Conservation (phyloP, 2,329 filamentous ascomycete species). For the Tolypocladium tropicale region DNA sequence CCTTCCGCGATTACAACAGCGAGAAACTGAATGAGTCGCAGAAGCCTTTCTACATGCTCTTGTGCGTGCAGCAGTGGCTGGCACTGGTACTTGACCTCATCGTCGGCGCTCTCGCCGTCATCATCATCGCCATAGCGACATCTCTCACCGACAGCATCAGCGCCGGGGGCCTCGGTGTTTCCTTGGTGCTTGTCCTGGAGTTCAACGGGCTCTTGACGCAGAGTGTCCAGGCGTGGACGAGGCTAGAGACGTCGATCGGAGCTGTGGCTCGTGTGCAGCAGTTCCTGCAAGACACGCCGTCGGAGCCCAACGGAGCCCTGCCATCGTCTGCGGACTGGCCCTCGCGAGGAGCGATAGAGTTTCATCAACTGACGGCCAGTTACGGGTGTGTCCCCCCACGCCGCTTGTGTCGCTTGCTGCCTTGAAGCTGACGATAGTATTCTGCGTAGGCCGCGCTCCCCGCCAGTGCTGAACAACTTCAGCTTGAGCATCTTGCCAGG, state of each 20-base stretch:
- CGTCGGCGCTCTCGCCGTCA: constrained; percentile 32
- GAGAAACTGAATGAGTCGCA: constrained; percentile 22
- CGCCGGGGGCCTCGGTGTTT: constrained; percentile 16
- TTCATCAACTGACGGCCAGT: constrained; percentile 15
- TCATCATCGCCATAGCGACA: constrained; percentile 34
- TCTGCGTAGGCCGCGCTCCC: background rate
- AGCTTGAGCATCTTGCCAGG: constrained; percentile 18
- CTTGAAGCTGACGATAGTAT: background rate
- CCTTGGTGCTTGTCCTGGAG: constrained; percentile 15
- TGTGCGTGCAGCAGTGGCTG: constrained; percentile 38
- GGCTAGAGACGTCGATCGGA: constrained; percentile 21
- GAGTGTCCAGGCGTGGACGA: constrained; percentile 21
- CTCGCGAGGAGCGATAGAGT: constrained; percentile 15
- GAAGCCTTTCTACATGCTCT: constrained; percentile 27
- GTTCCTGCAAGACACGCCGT: constrained; percentile 16
- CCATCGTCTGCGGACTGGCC: constrained; percentile 18
- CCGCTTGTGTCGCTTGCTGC: background rate
- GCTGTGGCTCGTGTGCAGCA: constrained; percentile 24
- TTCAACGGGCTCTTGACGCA: constrained; percentile 17
- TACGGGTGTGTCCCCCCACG: constrained; percentile 9
- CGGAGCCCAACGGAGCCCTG: constrained; percentile 4
- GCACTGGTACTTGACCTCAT: constrained; percentile 34
- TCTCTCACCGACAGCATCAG: constrained; percentile 13
- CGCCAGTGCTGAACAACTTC: constrained; percentile 16
- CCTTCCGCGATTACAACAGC: constrained; percentile 7